Evolutionary conservation across 1,284 basidiomycete genomes (phyloP).

Genomic region (Trichosporon faecale): DNA sequence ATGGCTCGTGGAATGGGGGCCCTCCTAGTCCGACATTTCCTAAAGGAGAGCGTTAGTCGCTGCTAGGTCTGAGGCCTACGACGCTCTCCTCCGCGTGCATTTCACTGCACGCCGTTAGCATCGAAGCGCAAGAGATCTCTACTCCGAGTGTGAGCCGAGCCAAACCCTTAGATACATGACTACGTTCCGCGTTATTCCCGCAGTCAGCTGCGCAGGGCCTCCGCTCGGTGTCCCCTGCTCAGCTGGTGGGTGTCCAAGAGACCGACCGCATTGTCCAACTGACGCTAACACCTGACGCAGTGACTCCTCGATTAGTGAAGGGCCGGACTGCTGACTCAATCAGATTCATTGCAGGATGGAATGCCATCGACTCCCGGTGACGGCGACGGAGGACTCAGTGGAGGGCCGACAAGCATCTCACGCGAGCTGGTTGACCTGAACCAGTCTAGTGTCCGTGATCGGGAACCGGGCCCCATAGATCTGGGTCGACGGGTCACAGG

Average conservation of each 20-base stretch:
- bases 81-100: background rate
- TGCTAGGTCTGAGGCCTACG: background rate
- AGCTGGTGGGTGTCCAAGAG: background rate
- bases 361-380: background rate
- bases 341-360: background rate
- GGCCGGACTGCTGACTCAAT: background rate
- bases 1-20: background rate
- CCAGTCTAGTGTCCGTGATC: background rate
- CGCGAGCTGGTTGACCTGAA: background rate
- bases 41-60: background rate
- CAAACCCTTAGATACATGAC: background rate
- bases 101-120: background rate
- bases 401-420: background rate
- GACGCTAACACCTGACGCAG: background rate
- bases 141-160: background rate
- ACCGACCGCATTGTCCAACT: background rate
- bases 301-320: background rate
- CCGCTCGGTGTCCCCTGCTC: background rate
- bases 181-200: constrained; percentile 6
- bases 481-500: background rate
- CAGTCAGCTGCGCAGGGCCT: background rate
- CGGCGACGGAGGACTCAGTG: background rate
- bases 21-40: background rate
- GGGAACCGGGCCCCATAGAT: constrained; percentile 2
- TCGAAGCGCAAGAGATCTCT: background rate